Conservation (phyloP, 495 filamentous ascomycete species). For the Trichoderma virens region DNA sequence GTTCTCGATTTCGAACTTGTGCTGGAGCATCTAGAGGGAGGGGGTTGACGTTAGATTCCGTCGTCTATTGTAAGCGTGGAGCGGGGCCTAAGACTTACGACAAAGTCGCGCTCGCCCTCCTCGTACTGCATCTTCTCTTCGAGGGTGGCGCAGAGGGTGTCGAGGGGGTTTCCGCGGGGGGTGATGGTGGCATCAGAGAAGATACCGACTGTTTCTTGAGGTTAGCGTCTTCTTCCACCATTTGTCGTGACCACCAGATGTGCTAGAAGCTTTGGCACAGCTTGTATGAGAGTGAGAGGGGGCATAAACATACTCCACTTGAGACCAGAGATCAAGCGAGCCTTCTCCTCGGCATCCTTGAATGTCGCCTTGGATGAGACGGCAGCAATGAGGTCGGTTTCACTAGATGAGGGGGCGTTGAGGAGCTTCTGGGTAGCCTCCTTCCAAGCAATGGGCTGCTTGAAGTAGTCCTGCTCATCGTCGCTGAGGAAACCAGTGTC, state of each 20-base stretch:
- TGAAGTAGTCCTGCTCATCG: constrained; percentile 48
- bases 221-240: not conserved
- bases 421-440: constrained; percentile 64
- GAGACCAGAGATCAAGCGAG: constrained; percentile 68
- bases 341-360: constrained; percentile 54
- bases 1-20: constrained; percentile 86
- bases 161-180: constrained; percentile 72
- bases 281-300: no score
- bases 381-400: constrained; percentile 56
- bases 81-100: constrained; percentile 14
- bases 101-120: constrained; percentile 73
- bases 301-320: constrained; percentile 45
- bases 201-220: constrained; percentile 48
- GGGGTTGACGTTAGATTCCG: not conserved
- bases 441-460: constrained; percentile 59
- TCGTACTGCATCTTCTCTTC: constrained; percentile 90
- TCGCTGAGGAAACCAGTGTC: constrained; percentile 69
- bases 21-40: constrained; percentile 57
- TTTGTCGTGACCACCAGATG: no score
- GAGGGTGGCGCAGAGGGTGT: constrained; percentile 82
- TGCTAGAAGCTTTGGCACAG: no score
- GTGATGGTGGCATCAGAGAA: constrained; percentile 70
- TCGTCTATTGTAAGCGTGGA: not conserved
- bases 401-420: constrained; percentile 46
- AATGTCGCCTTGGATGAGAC: constrained; percentile 66